Base-by-base conservation (phyloP, 1,284 basidiomycete genomes). In the Tremellales sp. region DNA sequence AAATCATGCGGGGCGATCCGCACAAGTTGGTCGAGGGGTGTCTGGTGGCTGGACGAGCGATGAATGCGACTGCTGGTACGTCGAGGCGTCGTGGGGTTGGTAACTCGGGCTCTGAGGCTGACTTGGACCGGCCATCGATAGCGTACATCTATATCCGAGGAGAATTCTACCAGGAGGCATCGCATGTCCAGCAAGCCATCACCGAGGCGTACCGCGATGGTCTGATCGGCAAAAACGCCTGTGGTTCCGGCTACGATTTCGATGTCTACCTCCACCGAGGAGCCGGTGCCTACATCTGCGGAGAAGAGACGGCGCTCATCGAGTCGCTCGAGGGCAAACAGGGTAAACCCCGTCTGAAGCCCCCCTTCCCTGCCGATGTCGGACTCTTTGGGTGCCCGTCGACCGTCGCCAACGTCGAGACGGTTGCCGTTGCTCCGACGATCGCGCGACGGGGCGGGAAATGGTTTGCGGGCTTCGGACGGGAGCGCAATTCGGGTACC, bases 71-170 rank as follows among this genome's bases (percentile, higher is more conserved):
- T 48, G 91, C 93, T 37, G 76, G 75, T 76, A 47, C 57, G 70
- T 62, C 19, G 10, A 31, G 6, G 8, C 16, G 38, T 40, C 27
- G 32, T 12, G 19, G 31, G 35, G 37, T 33, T 48, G 45, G 14
- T 21, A n/a, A 31, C n/a, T n/a, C n/a, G 29, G n/a, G n/a, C 29
- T 31, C 24, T 8, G 22, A 12, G 2, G 24, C 26, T 29, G 37
- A n/a, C 33, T 31, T n/a, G n/a, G n/a, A n/a, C n/a, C n/a, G n/a
- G n/a, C n/a, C n/a, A n/a, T 31, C 22, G 8, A 9, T 59, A 47
- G 94, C 94, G 26, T 98, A 97, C 79, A 98, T 98, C 73, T 98
- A 97, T 76, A 92, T 97, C 63, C 92, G 95, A 60, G 94, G 94
- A 63, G 94, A 98, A 75, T 98, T 98, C 75, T 86, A 87, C 75